Percentiles rank a stretch among this genome's conserved stretches.
phyloP scores from a whole-genome alignment of 495 filamentous ascomycete species.

The Opeltia flavorubescens region DNA sequence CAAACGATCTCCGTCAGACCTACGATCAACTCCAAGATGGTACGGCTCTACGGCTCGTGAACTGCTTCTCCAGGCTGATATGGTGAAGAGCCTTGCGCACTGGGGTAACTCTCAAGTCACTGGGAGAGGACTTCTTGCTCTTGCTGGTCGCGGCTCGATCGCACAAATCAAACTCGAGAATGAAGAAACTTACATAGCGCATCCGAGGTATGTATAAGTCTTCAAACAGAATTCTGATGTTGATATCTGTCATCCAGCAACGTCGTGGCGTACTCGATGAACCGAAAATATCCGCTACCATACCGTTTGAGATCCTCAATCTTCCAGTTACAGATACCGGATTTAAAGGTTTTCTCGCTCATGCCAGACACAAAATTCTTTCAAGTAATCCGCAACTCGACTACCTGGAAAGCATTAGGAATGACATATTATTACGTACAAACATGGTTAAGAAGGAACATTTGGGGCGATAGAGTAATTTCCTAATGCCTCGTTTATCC shows the following conservation, averaged over 20 bases:
- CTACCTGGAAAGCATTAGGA: conserved; percentile 53
- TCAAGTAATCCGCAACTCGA: conserved; percentile 48
- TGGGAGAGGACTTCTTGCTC: conserved; percentile 71
- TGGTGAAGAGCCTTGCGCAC: conserved; percentile 54
- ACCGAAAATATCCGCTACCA: conserved; percentile 55
- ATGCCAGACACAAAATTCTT: conserved; percentile 57
- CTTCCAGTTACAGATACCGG: conserved; percentile 66
- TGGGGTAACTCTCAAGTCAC: conserved; percentile 85
- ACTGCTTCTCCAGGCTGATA: conserved; percentile 24
- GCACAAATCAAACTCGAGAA: conserved; percentile 65
- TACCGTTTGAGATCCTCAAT: conserved; percentile 72
- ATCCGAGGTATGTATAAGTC: conserved; percentile 44
- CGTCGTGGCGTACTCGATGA: conserved; percentile 76
- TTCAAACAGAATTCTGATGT: background rate
- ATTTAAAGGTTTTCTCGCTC: conserved; percentile 36
- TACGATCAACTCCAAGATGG: conserved; percentile 56
- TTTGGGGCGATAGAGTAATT: conserved; percentile 82
- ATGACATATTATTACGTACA: conserved; percentile 47
- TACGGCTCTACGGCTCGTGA: conserved; percentile 19
- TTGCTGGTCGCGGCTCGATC: conserved; percentile 73
- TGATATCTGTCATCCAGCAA: conserved; percentile 36
- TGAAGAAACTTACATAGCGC: conserved; percentile 75
- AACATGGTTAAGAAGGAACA: conserved; percentile 59
- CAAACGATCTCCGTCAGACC: conserved; percentile 65
- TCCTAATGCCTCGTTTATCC: background rate